These are phyloP conservation scores for Euphorbia schlechtendalii DNA, from an alignment of 441 rosid species.

Conservation along the genomic window DNA sequence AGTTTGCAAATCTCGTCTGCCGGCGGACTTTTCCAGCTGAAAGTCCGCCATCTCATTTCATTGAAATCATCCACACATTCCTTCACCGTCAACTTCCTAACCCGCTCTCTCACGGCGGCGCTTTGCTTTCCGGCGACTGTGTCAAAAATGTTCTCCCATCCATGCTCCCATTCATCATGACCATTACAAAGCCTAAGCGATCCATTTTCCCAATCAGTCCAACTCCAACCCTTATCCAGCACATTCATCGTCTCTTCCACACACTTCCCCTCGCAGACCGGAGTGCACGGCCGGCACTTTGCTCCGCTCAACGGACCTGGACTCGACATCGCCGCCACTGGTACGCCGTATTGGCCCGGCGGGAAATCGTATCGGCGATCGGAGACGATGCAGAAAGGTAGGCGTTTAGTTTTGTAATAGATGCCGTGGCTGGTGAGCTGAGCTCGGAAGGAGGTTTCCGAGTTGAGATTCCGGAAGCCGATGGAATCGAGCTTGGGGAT, in stretches of 20 bases:
- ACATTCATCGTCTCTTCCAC: slow-evolving; percentile 44
- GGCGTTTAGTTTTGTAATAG: slow-evolving; percentile 33
- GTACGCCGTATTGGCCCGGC: slow-evolving; percentile 57
- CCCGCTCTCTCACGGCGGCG: slow-evolving; percentile 42
- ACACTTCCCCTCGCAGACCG: slow-evolving; percentile 49
- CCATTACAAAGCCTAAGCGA: slow-evolving; percentile 66
- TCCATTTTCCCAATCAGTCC: slow-evolving; percentile 75
- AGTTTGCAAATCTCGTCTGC: slow-evolving; percentile 49
- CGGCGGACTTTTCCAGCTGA: slow-evolving; percentile 64
- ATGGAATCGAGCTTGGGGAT: slow-evolving; percentile 58
- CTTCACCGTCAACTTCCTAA: slow-evolving; percentile 26
- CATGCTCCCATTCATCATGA: slow-evolving; percentile 56
- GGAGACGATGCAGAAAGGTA: slow-evolving; percentile 78
- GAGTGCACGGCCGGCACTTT: slow-evolving; percentile 77
- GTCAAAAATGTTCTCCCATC: slow-evolving; percentile 75
- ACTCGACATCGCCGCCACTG: slow-evolving; percentile 70
- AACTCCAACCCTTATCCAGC: slow-evolving; percentile 61
- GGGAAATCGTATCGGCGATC: slow-evolving; percentile 74
- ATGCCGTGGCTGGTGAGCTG: slow-evolving; percentile 56
- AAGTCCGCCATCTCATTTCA: slow-evolving; percentile 35
- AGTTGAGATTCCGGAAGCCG: slow-evolving; percentile 58
- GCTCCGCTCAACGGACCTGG: slow-evolving; percentile 78
- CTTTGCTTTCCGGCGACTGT: slow-evolving; percentile 36
- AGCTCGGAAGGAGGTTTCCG: slow-evolving; percentile 77
- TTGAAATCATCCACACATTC: slow-evolving; percentile 52